Percentiles rank a stretch among this genome's conserved stretches.
phyloP scores from a whole-genome alignment of 148 eudicot genomes.

The Chenopodium berlandieri region DNA sequence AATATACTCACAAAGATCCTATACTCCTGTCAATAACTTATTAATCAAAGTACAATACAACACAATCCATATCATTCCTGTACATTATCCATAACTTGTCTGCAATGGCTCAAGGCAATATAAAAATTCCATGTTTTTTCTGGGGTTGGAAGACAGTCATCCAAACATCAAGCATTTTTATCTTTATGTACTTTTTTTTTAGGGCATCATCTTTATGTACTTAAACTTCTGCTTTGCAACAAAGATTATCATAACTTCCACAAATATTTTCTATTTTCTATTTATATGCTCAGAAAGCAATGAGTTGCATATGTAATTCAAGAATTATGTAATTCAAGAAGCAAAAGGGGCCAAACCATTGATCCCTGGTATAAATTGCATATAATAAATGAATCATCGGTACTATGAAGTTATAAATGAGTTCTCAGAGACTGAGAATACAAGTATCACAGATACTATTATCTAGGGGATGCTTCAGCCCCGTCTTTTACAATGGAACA shows the following conservation, averaged over 20 bases:
- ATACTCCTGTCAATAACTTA: no score
- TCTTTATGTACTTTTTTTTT: not conserved
- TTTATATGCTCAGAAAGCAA: not conserved
- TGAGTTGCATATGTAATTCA: not conserved
- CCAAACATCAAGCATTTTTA: not conserved
- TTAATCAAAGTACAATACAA: no score
- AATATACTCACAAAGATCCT: no score
- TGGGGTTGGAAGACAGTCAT: not conserved
- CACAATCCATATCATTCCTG: no score
- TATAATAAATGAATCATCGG: not conserved
- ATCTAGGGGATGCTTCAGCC: constrained; percentile 62
- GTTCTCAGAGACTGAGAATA: constrained; percentile 59
- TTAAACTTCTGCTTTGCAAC: not conserved
- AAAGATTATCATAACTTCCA: not conserved
- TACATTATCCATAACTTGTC: not conserved
- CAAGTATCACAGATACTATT: constrained; percentile 3
- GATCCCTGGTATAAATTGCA: not conserved
- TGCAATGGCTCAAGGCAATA: not conserved
- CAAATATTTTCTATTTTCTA: not conserved
- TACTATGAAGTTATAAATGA: constrained; percentile 3
- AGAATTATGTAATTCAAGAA: not conserved
- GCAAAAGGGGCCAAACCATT: not conserved
- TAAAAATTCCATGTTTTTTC: no score
- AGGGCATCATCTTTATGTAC: not conserved
- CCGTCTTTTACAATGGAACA: constrained; percentile 64